These are phyloP conservation scores for Quercus agrifolia DNA, from an alignment of 306 rosid species.

Conservation along the genomic window DNA sequence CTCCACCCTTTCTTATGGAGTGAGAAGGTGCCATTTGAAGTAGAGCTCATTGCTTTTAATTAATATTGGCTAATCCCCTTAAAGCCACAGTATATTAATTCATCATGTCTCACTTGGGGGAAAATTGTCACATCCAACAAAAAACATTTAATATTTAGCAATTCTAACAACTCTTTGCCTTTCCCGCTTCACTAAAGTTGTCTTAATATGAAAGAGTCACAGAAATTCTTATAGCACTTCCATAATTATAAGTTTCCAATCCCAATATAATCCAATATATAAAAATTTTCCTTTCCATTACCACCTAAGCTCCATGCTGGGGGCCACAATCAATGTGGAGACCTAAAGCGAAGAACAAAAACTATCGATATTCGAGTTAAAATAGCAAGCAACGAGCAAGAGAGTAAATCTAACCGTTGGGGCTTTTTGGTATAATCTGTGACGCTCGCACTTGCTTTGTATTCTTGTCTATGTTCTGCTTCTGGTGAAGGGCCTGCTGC, in stretches of 20 bases:
- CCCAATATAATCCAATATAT: neutral
- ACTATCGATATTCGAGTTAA: neutral
- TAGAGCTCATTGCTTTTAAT: no score
- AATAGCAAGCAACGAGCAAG: constrained; percentile 9
- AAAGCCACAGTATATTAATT: no score
- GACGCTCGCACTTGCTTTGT: constrained; percentile 31
- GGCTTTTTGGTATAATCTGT: constrained; percentile 37
- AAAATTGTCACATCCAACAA: no score
- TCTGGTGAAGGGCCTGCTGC: constrained; percentile 29
- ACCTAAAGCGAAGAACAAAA: neutral
- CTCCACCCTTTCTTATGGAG: no score
- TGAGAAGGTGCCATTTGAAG: no score
- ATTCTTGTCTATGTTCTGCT: constrained; percentile 41
- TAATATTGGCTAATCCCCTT: no score
- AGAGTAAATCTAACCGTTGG: constrained; percentile 38
- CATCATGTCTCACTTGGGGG: no score
- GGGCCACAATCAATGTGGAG: neutral
- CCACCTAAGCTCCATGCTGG: neutral
- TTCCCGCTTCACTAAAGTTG: no score
- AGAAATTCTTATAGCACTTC: neutral
- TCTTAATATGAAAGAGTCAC: no score
- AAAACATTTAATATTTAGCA: no score
- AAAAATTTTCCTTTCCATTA: neutral
- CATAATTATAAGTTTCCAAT: neutral
- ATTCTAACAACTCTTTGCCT: no score